Evolutionary conservation across 1,284 basidiomycete species (phyloP), one percentile per base, ranked within the genome.

Genomic region (Meripilus lineatus): DNA sequence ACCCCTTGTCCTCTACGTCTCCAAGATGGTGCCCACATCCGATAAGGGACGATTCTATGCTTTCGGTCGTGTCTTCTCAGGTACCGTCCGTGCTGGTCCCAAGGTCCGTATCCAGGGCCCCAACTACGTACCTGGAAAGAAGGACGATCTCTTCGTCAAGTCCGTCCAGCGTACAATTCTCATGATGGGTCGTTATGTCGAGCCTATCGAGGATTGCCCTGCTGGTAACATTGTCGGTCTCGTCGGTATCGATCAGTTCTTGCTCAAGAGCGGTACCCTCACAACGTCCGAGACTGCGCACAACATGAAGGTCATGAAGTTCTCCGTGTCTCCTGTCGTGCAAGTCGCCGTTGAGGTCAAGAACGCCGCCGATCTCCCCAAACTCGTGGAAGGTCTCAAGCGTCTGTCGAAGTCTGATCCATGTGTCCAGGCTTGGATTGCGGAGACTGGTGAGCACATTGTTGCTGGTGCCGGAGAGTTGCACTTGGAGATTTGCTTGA

Each of bases 41-140:
- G 96, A 99, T 74, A 99, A 99, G 76, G 96, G 96, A 64, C 94
- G 96, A 55, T 99, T 99, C 89, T 99, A 99, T 73, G 96, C 96
- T 56, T 99, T 99, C 71, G 96, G 96, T 73, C 96, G 96, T 84
- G 88, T 99, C 76, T 99, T 99, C 83, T 93, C 96, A 52, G 96
- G 96, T 68, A 98, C 93, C 56, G 93, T 98, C 63, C 84, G 82
- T 58, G 86, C 96, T 50, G 96, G 96, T 50, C 96, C 95, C 64
- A 99, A 99, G 78, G 86, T 98, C 73, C 93, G 96, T 65, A 99
- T 99, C 64, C 96, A 99, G 74, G 96, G 96, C 42, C 96, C 95
- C 58, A 99, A 99, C 83, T 99, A 96, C 72, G 58, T 93, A 50
- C 95, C 96, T 45, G 96, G 96, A 61, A 96, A 95, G 85, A 99